phyloP scores from a whole-genome alignment of 768 basidiomycete genomes.

The Tylopilus felleus region DNA sequence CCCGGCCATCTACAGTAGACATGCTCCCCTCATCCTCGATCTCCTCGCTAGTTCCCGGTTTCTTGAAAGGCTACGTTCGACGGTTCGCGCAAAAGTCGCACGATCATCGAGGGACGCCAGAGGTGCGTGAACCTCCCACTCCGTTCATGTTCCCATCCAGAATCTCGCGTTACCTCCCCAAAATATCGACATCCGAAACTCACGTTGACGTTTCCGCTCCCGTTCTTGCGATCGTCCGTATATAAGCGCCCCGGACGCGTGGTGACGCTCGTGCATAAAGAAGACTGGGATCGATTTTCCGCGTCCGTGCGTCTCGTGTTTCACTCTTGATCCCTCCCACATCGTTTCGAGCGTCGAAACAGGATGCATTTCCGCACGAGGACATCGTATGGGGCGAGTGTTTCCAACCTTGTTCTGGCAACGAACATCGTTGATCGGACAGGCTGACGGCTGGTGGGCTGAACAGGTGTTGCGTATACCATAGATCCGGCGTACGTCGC shows the following conservation, averaged over 20 bases:
- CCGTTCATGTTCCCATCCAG: background rate
- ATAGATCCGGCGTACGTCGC: conserved; percentile 74
- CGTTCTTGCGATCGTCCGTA: background rate
- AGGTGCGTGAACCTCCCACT: conserved; percentile 42
- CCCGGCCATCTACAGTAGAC: background rate
- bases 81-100: conserved; percentile 90
- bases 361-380: conserved; percentile 34
- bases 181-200: background rate
- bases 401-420: background rate
- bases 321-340: background rate
- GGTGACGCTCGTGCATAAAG: conserved; percentile 83
- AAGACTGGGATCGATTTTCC: conserved; percentile 82
- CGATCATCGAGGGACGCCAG: conserved; percentile 89
- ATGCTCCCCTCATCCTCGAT: background rate
- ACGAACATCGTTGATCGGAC: background rate
- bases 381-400: conserved; percentile 61
- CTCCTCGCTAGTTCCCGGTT: conserved; percentile 58
- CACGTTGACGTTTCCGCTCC: background rate
- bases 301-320: conserved; percentile 45
- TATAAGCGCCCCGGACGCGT: conserved; percentile 78
- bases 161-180: background rate
- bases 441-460: background rate
- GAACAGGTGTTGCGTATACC: conserved; percentile 75
- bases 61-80: conserved; percentile 85
- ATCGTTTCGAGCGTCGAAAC: background rate